Conservation (phyloP, 345 rosid genomes). For the Eucalyptus victrix region DNA sequence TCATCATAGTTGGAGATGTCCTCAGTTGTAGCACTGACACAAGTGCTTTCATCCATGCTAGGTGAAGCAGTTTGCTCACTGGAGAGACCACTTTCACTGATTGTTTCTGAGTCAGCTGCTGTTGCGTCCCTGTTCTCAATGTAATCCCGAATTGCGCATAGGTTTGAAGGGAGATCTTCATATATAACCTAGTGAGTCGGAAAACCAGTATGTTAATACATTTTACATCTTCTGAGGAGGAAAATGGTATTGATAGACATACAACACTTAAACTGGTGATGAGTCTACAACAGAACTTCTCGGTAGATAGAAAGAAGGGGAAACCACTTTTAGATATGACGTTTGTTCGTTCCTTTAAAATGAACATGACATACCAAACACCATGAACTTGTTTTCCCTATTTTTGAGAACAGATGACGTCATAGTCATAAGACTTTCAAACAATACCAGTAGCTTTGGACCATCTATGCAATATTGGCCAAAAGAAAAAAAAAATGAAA, state of each 20-base stretch:
- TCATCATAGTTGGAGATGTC: not conserved
- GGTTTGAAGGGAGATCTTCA: constrained; percentile 94
- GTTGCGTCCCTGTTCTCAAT: constrained; percentile 44
- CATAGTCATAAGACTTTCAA: not conserved
- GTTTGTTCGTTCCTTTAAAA: not conserved
- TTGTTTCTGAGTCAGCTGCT: constrained; percentile 24
- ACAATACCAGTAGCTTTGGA: not conserved
- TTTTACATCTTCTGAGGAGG: not conserved
- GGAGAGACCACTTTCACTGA: constrained; percentile 8
- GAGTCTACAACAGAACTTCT: not conserved
- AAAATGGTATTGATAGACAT: not conserved
- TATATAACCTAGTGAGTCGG: constrained; percentile 58
- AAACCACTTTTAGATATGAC: not conserved
- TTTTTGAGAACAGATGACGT: not conserved
- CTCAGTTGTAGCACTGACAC: not conserved
- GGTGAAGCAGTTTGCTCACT: constrained; percentile 22
- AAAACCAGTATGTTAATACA: not conserved
- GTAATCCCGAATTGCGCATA: constrained; percentile 86
- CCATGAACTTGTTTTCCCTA: not conserved
- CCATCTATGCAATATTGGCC: not conserved
- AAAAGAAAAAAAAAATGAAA: not conserved
- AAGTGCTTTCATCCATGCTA: not conserved
- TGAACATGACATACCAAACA: not conserved
- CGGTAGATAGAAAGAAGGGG: not conserved
- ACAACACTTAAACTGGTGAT: not conserved